These are phyloP conservation scores for Aspergillus vadensis DNA, from an alignment of 2,329 filamentous ascomycete species.

Conservation along the genomic window DNA sequence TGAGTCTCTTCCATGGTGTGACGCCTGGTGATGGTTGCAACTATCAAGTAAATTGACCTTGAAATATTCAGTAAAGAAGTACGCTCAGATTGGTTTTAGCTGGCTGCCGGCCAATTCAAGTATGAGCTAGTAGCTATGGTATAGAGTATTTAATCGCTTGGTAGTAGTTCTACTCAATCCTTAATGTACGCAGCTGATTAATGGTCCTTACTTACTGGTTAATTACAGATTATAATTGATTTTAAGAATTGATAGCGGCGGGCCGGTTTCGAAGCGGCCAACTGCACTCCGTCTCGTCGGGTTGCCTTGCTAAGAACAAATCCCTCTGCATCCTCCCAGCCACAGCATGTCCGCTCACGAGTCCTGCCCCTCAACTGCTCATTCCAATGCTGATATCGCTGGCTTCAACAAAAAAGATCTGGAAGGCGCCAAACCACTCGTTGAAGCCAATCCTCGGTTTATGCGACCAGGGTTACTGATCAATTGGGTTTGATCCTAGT, in stretches of 20 bases:
- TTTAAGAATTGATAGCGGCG: conserved; percentile 12
- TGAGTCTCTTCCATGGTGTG: neutral
- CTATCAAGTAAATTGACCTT: neutral
- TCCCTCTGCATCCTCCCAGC: conserved; percentile 71
- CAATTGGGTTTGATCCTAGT: no score
- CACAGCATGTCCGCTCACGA: conserved; percentile 53
- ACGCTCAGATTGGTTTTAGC: no score
- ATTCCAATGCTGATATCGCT: neutral
- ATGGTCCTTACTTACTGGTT: neutral
- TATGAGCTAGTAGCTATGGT: no score
- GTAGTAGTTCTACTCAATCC: neutral
- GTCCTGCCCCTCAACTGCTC: conserved; percentile 4
- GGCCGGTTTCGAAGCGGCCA: conserved; percentile 9
- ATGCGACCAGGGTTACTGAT: no score
- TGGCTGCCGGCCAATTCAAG: no score
- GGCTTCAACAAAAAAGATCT: conserved; percentile 54
- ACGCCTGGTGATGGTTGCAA: neutral
- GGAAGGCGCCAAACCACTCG: conserved; percentile 53
- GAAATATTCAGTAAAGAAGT: neutral
- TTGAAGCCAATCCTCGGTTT: conserved; percentile 42
- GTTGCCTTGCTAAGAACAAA: conserved; percentile 52
- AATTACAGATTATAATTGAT: neutral
- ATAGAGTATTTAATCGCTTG: no score
- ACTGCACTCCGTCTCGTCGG: neutral
- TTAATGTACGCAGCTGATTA: neutral